Evolutionary conservation across 345 rosid species (phyloP), one percentile per base, ranked within the genome.

Genomic region (Clarkia xantiana): DNA sequence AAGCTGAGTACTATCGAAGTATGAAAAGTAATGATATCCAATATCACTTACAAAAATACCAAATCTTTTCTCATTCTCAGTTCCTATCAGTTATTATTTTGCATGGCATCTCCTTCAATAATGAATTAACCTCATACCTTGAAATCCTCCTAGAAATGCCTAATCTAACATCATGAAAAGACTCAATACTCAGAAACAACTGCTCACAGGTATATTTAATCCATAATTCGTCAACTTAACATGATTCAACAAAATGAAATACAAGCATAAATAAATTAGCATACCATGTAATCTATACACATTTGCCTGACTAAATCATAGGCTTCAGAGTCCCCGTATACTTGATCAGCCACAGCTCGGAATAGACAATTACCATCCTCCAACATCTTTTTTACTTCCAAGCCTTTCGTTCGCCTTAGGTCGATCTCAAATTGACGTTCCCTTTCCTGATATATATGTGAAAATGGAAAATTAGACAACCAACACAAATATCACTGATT

Each of bases 311-410:
- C 70, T 67, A 66, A 40, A 67, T 82, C 91, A 69, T 84, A 72
- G 8, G 51, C 64, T 54, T 93, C 99, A 42, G 95, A 78, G 66
- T 93, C 99, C 58, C 97, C 99, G 55, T 84, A 77, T 52, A 93
- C 97, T 76, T 93, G 99, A 84, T 93, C 99, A 45, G 95, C 94
- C 34, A 87, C 86, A 66, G 95, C 99, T 43, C 86, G 88, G 40
- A 93, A 93, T 53, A 93, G 95, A 72, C 99, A 93, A 57, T 93
- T 93, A 39, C 99, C 99, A 73, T 87, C 99, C 82, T 76, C 94
- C 71, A 93, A 18, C 99, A 93, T 93, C 67, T 81, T 73, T 65
- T 75, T 87, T 50, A 93, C 91, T 58, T 84, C 96, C 13, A 79
- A 73, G 56, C 91, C 94, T 74, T 77, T 84, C 10, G 72, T 44